Conservation (phyloP, 176 grass and related monocot genomes). For the Cenchrus fungigraminus region DNA sequence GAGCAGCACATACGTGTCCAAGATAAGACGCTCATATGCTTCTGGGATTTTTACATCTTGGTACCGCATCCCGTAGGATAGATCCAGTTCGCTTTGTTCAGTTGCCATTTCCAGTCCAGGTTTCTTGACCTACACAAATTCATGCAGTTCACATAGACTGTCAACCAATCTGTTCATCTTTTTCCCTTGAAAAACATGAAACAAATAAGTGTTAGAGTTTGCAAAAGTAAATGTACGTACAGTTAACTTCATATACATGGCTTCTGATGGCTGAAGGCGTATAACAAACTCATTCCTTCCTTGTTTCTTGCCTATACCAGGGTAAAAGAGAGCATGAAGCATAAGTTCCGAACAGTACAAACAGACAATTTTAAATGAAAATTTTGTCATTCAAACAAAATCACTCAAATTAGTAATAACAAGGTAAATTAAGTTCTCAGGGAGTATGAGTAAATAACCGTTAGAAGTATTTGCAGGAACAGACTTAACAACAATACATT, state of each 20-base stretch:
- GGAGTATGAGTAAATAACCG: neutral
- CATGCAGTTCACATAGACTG: neutral
- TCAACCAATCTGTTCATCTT: neutral
- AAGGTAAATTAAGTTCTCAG: slow-evolving; percentile 14
- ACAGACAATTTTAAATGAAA: slow-evolving; percentile 8
- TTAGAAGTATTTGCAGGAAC: slow-evolving; percentile 2
- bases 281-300: slow-evolving; percentile 99
- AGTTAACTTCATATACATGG: slow-evolving; percentile 99
- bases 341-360: neutral
- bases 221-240: slow-evolving; percentile 53
- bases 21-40: slow-evolving; percentile 94
- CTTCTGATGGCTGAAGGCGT: slow-evolving; percentile 87
- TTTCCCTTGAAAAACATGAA: neutral
- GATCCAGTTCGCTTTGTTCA: slow-evolving; percentile 95
- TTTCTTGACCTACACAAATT: slow-evolving; percentile 83
- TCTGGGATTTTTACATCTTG: slow-evolving; percentile 83
- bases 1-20: slow-evolving; percentile 74
- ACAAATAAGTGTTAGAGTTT: neutral
- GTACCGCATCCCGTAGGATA: slow-evolving; percentile 91
- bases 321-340: slow-evolving; percentile 24
- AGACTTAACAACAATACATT: neutral
- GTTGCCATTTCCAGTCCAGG: slow-evolving; percentile 96
- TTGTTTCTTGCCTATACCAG: slow-evolving; percentile 82
- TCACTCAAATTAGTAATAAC: neutral
- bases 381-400: neutral